phyloP scores from a whole-genome alignment of 352 stramenopile genomes.

The Pythium pyrilobum region DNA sequence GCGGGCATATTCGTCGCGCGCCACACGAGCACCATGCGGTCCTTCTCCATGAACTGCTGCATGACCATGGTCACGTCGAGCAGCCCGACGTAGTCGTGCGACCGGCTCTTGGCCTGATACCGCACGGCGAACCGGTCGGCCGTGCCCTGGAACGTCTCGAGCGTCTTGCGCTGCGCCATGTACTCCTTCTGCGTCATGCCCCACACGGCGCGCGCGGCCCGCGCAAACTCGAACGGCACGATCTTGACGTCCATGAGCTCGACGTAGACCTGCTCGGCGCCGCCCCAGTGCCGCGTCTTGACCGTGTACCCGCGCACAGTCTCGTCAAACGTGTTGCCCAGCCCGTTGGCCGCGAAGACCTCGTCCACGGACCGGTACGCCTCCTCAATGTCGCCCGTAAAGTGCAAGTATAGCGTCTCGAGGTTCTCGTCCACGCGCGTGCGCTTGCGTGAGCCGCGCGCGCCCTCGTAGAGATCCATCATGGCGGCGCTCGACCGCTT shows the following conservation, averaged over 20 bases:
- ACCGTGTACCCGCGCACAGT: slow-evolving; percentile 14
- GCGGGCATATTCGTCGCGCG: slow-evolving; percentile 27
- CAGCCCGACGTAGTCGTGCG: slow-evolving; percentile 14
- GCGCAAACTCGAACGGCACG: slow-evolving; percentile 15
- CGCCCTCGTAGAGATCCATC: slow-evolving; percentile 20
- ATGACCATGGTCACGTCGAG: slow-evolving; percentile 47
- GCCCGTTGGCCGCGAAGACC: slow-evolving; percentile 41
- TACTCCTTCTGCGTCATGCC: slow-evolving; percentile 7
- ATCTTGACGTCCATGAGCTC: slow-evolving; percentile 20
- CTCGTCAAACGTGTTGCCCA: slow-evolving; percentile 20
- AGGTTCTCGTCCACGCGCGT: slow-evolving; percentile 22
- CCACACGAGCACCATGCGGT: slow-evolving; percentile 55
- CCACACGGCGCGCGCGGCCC: slow-evolving; percentile 6
- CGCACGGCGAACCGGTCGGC: slow-evolving; percentile 12
- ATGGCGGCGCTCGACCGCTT: slow-evolving; percentile 42
- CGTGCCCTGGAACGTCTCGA: slow-evolving; percentile 8
- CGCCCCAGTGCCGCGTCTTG: slow-evolving; percentile 7
- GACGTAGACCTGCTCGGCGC: slow-evolving; percentile 15
- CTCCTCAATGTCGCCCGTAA: slow-evolving; percentile 24
- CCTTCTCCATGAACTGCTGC: slow-evolving; percentile 32
- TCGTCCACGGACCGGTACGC: slow-evolving; percentile 32
- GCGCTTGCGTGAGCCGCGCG: neutral
- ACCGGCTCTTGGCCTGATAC: slow-evolving; percentile 14
- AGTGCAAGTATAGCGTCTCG: slow-evolving; percentile 13
- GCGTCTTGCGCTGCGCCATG: neutral